Percentiles rank a stretch among this genome's conserved stretches.
phyloP scores from a whole-genome alignment of 2,329 filamentous ascomycete genomes.

The Aciculosporium take region DNA sequence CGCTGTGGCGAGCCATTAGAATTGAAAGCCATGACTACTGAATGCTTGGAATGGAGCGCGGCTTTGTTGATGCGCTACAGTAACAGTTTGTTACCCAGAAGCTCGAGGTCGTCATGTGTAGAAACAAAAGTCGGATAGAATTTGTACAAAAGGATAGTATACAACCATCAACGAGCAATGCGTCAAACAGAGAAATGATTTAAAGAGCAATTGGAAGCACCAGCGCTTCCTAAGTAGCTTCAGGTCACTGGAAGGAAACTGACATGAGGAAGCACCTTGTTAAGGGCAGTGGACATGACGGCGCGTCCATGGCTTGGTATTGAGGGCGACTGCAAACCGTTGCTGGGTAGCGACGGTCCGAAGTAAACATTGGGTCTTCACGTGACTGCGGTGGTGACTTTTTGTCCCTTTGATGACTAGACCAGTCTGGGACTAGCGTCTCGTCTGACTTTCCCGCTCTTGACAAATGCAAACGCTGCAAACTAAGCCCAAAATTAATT shows the following conservation, averaged over 20 bases:
- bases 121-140: constrained; percentile 12
- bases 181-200: constrained; percentile 1
- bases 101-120: constrained; percentile 6
- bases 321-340: constrained; percentile 10
- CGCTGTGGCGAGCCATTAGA: constrained; percentile 40
- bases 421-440: neutral
- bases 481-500: neutral
- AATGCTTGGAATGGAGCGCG: constrained; percentile 10
- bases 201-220: constrained; percentile 12
- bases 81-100: neutral
- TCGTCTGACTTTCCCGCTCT: neutral
- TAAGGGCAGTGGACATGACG: neutral
- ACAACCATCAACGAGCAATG: neutral
- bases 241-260: constrained; percentile 12
- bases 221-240: constrained; percentile 12
- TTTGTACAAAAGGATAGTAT: neutral
- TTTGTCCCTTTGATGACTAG: neutral
- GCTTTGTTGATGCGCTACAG: constrained; percentile 3
- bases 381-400: constrained; percentile 8
- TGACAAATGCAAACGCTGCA: neutral
- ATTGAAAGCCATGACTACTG: constrained; percentile 21
- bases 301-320: neutral
- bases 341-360: constrained; percentile 13
- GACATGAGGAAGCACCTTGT: constrained; percentile 11
- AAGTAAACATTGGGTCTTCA: constrained; percentile 17